phyloP scores from a whole-genome alignment of 2,329 filamentous ascomycete species.

The Ophidiomyces ophidiicola region DNA sequence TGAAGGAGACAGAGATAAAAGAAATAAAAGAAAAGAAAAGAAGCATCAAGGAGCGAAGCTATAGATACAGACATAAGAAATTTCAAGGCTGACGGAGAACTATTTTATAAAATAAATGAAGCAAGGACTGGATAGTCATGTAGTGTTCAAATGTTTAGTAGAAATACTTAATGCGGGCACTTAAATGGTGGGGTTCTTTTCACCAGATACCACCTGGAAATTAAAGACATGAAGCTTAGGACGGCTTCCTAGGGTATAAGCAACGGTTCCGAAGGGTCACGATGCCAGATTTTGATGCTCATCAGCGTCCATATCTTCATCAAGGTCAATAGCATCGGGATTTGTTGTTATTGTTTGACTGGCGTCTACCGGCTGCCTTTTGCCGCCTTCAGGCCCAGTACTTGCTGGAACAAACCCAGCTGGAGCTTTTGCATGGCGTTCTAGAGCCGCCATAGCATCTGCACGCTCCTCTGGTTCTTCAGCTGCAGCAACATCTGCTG shows the following conservation, averaged over 20 bases:
- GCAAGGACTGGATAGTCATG: neutral
- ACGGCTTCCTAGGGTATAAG: too few relatives aligned
- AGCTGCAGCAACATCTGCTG: conserved; percentile 28
- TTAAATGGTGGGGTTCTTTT: too few relatives aligned
- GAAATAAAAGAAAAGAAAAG: conserved; percentile 5
- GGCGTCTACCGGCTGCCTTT: conserved; percentile 34
- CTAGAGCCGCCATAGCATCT: conserved; percentile 82
- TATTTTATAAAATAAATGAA: neutral
- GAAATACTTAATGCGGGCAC: too few relatives aligned
- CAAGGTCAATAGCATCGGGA: conserved; percentile 77
- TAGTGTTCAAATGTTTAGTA: too few relatives aligned
- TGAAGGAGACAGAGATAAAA: neutral
- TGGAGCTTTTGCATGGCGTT: conserved; percentile 76
- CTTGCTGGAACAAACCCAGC: conserved; percentile 84
- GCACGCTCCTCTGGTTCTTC: conserved; percentile 39
- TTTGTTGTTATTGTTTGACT: conserved; percentile 45
- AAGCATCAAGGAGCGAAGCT: neutral
- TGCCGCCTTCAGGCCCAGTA: conserved; percentile 55
- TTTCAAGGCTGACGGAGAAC: neutral
- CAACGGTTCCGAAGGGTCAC: neutral
- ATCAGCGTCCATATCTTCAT: conserved; percentile 37
- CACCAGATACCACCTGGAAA: too few relatives aligned
- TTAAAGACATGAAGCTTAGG: too few relatives aligned
- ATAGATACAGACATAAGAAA: conserved; percentile 3
- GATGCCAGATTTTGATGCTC: conserved; percentile 1